Conservation (phyloP, 768 basidiomycete genomes). For the Pisolithus marmoratus region DNA sequence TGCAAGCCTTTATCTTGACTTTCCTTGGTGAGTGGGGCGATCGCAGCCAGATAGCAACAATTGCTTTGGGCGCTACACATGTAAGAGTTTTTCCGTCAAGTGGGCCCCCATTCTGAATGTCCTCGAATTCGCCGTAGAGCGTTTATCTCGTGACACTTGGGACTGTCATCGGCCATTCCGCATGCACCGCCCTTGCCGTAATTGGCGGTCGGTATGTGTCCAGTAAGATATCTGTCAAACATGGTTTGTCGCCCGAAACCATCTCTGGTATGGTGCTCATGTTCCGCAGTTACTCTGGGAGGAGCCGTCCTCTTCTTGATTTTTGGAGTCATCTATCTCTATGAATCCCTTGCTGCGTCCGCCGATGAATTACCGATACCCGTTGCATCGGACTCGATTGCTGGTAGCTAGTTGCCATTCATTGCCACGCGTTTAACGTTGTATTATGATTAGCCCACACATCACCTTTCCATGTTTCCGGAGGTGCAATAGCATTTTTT, state of each 20-base stretch:
- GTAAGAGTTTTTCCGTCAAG: slow-evolving; percentile 39
- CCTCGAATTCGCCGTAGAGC: slow-evolving; percentile 47
- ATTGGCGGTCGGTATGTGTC: slow-evolving; percentile 91
- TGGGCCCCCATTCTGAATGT: not conserved
- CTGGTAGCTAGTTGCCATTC: slow-evolving; percentile 1
- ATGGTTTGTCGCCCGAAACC: slow-evolving; percentile 52
- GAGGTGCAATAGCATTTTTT: no score
- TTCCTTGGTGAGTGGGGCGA: slow-evolving; percentile 99
- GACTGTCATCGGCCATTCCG: slow-evolving; percentile 82
- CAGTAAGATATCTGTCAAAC: slow-evolving; percentile 89
- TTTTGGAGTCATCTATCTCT: slow-evolving; percentile 76
- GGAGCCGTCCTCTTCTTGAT: slow-evolving; percentile 80
- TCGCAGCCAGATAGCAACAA: slow-evolving; percentile 94
- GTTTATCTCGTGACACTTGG: slow-evolving; percentile 88
- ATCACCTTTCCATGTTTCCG: no score
- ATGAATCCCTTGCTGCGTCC: slow-evolving; percentile 44
- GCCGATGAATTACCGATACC: slow-evolving; percentile 17
- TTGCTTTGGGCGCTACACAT: slow-evolving; percentile 92
- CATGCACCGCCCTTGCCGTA: slow-evolving; percentile 86
- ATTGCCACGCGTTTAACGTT: not conserved
- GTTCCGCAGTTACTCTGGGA: slow-evolving; percentile 68
- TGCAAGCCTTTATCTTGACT: slow-evolving; percentile 90
- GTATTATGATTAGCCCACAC: not conserved
- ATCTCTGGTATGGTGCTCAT: not conserved
- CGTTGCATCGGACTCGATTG: slow-evolving; percentile 4